Conservation (phyloP, 2,329 filamentous ascomycete genomes). For the Tolypocladium endophyticum region DNA sequence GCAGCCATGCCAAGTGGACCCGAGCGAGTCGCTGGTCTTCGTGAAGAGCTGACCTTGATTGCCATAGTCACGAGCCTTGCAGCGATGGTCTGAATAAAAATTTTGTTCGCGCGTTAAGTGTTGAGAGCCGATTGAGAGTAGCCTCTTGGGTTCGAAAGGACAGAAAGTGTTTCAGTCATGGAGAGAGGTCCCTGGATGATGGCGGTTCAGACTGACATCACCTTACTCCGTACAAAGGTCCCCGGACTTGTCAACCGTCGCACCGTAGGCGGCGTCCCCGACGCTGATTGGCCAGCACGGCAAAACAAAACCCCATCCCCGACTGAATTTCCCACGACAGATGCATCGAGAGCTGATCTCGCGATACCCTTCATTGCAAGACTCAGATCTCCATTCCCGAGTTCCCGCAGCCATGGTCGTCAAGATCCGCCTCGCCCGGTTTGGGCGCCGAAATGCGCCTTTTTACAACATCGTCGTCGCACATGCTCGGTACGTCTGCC, state of each 20-base stretch:
- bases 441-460: slow-evolving; percentile 77
- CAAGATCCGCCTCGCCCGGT: slow-evolving; percentile 86
- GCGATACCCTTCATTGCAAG: neutral
- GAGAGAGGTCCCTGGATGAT: neutral
- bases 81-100: neutral
- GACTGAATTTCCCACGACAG: slow-evolving; percentile 11
- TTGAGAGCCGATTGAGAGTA: neutral
- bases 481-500: slow-evolving; percentile 65
- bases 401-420: slow-evolving; percentile 60
- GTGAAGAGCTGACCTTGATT: slow-evolving; percentile 15
- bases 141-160: neutral
- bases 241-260: neutral
- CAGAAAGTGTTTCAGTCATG: neutral
- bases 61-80: slow-evolving; percentile 14
- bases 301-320: slow-evolving; percentile 27
- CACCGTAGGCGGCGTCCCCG: neutral
- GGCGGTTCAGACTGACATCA: neutral
- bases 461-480: slow-evolving; percentile 97
- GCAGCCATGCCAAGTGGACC: neutral
- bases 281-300: slow-evolving; percentile 17
- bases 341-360: neutral
- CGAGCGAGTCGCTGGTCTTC: neutral
- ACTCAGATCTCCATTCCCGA: neutral
- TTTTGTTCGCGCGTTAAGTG: neutral
- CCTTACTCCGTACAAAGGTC: neutral